Evolutionary conservation across 257 asterid species (phyloP).

Genomic region (Schizonepeta tenuifolia): DNA sequence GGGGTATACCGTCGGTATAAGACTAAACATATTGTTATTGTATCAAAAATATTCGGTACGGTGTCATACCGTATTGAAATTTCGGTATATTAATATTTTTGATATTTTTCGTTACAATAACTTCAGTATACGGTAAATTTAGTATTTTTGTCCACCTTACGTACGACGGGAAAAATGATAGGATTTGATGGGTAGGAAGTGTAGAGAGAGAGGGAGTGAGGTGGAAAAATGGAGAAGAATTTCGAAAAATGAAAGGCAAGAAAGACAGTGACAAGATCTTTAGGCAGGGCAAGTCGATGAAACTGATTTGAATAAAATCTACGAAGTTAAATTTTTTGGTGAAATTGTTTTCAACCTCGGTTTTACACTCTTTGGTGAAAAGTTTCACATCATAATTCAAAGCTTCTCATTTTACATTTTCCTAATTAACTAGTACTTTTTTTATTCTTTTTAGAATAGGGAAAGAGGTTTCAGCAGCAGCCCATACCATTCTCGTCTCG

Average conservation of each 20-base stretch:
- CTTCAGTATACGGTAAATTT: too few relatives aligned
- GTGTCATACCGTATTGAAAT: too few relatives aligned
- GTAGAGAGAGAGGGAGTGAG: too few relatives aligned
- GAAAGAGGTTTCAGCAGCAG: conserved; percentile 6
- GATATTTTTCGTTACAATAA: too few relatives aligned
- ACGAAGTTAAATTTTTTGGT: conserved; percentile 32
- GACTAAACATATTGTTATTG: too few relatives aligned
- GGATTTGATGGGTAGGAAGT: conserved; percentile 27
- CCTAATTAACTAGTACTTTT: too few relatives aligned
- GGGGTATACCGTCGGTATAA: too few relatives aligned
- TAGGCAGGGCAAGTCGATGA: conserved; percentile 35
- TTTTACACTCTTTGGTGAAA: conserved; percentile 53
- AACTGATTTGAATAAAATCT: conserved; percentile 33
- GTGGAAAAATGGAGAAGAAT: conserved; percentile 21
- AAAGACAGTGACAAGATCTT: conserved; percentile 43
- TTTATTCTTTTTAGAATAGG: background rate
- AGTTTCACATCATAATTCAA: conserved; percentile 48
- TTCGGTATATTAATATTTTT: too few relatives aligned
- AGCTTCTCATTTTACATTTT: conserved; percentile 18
- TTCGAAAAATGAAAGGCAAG: conserved; percentile 34
- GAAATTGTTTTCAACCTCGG: conserved; percentile 33
- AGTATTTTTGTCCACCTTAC: too few relatives aligned
- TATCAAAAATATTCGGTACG: too few relatives aligned
- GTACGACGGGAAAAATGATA: conserved; percentile 2
- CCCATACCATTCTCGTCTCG: conserved; percentile 14